Evolutionary conservation across 2,329 filamentous ascomycete genomes (phyloP), one percentile per base, ranked within the genome.

Genomic region (Fusarium verrucosum): DNA sequence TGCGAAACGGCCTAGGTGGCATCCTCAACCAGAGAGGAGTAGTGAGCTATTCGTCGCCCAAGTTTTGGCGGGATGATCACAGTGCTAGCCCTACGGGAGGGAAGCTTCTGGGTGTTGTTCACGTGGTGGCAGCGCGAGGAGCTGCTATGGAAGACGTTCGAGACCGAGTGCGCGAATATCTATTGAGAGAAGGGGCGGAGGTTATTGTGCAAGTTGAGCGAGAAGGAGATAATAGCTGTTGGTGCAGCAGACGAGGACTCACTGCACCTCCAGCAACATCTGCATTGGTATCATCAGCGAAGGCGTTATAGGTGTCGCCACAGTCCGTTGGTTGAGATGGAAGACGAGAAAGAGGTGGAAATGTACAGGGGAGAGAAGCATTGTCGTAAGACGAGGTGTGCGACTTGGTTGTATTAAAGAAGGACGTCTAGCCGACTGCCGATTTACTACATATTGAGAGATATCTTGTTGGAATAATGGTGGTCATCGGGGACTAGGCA

Each of bases 1-100:
- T 98, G 54, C 91, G 95, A 57, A 93, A 95, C 73, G 91, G 90
- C 0, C 82, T 99, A 10, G 90, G 92, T 4, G 94, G 94, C 7
- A 88, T 99, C 10, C 88, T 89, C 43, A 89, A 90, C 45, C 82
- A 98, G 60, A 85, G 91, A 28, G 95, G 94, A 0, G 94, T 99
- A 0, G 89, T 90, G 1, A 89, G 90, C 49, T 98, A 97, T 72
- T 85, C 90, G 1, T 92, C 91, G 2, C 94, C 94, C 9, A 90
- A 93, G 70, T 97, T 98, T 73, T 99, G 95, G 95, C 81, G 95
- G 14, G 92, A 96, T 69, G 93, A 96, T 62, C 79, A 85, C 11
- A 78, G 76, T 17, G 77, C 77, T 5, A 77, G 73, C 10, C 78
- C 79, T 20, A 73, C 76, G 4, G 79, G 76, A 3, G 80, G 82